These are phyloP conservation scores for Brassica carinata DNA, from an alignment of 345 rosid genomes.

Conservation along the genomic window DNA sequence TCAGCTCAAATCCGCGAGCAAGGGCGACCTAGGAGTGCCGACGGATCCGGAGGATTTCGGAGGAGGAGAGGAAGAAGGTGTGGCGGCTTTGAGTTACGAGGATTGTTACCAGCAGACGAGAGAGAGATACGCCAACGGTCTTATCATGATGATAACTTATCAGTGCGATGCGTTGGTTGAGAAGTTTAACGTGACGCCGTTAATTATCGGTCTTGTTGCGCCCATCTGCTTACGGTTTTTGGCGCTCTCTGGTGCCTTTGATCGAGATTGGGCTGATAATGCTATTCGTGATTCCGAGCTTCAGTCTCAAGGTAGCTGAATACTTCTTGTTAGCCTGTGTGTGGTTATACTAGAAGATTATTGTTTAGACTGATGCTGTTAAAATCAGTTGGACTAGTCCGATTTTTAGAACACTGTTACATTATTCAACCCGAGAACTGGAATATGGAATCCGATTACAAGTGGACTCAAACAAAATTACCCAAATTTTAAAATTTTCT, in stretches of 20 bases:
- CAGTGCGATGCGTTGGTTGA: constrained; percentile 77
- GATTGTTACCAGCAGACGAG: background rate
- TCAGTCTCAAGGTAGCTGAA: constrained; percentile 27
- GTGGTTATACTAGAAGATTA: no score
- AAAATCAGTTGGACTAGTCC: no score
- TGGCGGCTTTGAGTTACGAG: background rate
- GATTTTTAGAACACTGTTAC: no score
- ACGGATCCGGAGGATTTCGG: background rate
- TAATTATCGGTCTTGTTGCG: constrained; percentile 59
- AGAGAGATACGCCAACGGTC: no score
- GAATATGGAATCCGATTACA: no score
- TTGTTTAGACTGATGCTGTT: no score
- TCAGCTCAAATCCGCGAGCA: background rate
- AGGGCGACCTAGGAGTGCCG: background rate
- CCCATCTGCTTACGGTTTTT: constrained; percentile 64
- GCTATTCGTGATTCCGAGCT: constrained; percentile 57
- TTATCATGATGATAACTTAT: constrained; percentile 11
- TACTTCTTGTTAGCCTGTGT: no score
- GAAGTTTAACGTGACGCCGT: constrained; percentile 55
- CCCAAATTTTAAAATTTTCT: no score
- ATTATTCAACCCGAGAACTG: no score
- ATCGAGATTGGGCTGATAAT: constrained; percentile 66
- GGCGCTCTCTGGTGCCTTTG: constrained; percentile 49
- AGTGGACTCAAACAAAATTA: no score
- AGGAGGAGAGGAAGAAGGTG: background rate